Conservation (phyloP, 2,329 filamentous ascomycete species). For the Beauveria scarabaeidicola region DNA sequence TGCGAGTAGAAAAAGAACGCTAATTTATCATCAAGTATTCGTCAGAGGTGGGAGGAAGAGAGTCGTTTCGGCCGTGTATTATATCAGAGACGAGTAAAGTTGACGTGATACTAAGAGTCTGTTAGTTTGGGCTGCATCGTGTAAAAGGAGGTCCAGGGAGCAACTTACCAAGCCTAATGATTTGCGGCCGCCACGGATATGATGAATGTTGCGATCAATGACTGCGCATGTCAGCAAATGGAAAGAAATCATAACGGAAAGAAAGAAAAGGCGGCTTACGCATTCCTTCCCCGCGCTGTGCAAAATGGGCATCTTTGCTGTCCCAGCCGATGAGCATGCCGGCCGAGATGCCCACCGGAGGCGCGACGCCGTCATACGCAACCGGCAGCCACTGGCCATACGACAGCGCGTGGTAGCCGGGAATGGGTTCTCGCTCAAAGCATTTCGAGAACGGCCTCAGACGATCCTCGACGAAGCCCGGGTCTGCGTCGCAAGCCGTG, state of each 20-base stretch:
- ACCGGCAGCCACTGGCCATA: constrained; percentile 26
- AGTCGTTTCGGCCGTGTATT: constrained; percentile 6
- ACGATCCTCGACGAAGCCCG: constrained; percentile 23
- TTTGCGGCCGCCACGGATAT: constrained; percentile 11
- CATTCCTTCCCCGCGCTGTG: constrained; percentile 23
- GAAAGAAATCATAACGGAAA: neutral
- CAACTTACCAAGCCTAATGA: constrained; percentile 9
- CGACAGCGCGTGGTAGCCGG: constrained; percentile 25
- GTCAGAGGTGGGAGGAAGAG: neutral
- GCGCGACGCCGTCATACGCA: constrained; percentile 19
- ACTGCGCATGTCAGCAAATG: neutral
- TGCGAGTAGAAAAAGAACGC: constrained; percentile 3
- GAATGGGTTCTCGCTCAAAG: constrained; percentile 17
- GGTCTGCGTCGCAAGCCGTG: constrained; percentile 24
- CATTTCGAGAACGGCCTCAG: constrained; percentile 21
- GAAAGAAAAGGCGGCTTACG: constrained; percentile 13
- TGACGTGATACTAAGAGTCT: constrained; percentile 11
- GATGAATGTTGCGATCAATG: constrained; percentile 12
- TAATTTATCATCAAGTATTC: constrained; percentile 10
- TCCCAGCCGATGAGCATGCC: constrained; percentile 32
- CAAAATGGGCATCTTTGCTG: constrained; percentile 28
- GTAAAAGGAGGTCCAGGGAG: neutral
- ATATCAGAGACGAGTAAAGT: constrained; percentile 10
- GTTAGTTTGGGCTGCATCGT: neutral
- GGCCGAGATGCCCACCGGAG: constrained; percentile 22